Base-by-base conservation (phyloP, 2,329 filamentous ascomycete species). In the Paramyrothecium sp. region DNA sequence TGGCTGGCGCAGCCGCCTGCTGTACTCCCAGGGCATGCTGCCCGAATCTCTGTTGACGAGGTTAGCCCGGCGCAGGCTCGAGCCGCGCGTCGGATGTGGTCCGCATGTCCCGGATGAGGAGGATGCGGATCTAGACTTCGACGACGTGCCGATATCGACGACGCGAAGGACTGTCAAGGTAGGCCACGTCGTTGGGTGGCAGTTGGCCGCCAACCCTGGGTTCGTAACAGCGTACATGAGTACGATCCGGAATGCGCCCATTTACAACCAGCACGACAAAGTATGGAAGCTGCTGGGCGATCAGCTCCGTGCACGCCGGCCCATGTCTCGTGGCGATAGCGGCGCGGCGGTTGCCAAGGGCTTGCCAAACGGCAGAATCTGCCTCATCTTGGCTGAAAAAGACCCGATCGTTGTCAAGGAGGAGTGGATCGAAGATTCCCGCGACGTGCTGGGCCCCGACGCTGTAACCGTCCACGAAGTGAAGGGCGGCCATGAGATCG, bases 211-310 rank as follows among this genome's bases (percentile, higher is more conserved):
- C 26, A 89, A 94, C 68, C 66, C 70, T 1, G 91, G 89, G 0
- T 93, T 91, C 65, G 76, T 91, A 5, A 76, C 78, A 2, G 83
- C 89, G 0, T 92, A 92, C 65, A 81, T 92, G 65, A 89, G 85
- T 57, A 86, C 83, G 30, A 88, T 94, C 63, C 81, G 86, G 20
- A 74, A 89, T 65, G 88, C 87, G 2, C 91, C 90, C 0, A 85
- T 93, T 21, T 84, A 88, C 60, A 80, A 81, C 13, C 82, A 89
- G 61, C 67, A 71, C 33, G 76, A 78, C 11, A 76, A 76, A 41
- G 78, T 84, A 47, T 94, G 89, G 90, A 68, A 69, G 22, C 72
- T 77, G 1, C 76, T 92, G 33, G 80, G 82, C 0, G 67, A 72
- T 16, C 69, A 80, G 38, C 73, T 89, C 19, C 71, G 73, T 12